phyloP scores from a whole-genome alignment of 495 filamentous ascomycete genomes.

The Penicilliopsis zonata region DNA sequence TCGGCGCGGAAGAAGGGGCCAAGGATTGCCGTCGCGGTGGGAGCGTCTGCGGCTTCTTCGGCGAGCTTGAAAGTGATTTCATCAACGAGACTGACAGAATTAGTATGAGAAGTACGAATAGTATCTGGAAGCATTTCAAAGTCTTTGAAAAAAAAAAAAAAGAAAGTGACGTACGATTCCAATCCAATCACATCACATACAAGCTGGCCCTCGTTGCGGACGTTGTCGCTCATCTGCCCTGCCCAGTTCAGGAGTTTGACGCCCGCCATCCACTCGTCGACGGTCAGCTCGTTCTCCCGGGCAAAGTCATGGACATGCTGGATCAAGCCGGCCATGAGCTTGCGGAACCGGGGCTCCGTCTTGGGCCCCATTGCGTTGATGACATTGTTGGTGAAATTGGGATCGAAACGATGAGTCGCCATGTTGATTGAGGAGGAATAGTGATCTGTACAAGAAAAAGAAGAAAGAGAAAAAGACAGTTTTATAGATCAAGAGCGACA shows the following conservation, averaged over 20 bases:
- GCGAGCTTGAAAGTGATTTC: conserved; percentile 63
- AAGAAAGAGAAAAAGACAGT: no score
- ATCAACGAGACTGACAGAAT: conserved; percentile 56
- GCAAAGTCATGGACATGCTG: conserved; percentile 35
- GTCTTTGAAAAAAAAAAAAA: neutral
- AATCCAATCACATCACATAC: conserved; percentile 63
- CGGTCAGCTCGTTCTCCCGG: conserved; percentile 36
- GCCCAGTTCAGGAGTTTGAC: conserved; percentile 54
- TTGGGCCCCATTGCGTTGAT: conserved; percentile 60
- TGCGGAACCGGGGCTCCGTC: conserved; percentile 40
- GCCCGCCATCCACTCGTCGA: conserved; percentile 35
- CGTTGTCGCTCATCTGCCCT: conserved; percentile 58
- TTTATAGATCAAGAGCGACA: no score
- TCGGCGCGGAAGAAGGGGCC: conserved; percentile 69
- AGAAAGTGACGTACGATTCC: conserved; percentile 37
- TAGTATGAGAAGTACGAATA: no score
- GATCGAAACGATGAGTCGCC: conserved; percentile 1
- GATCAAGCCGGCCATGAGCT: conserved; percentile 30
- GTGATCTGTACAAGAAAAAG: no score
- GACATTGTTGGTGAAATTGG: conserved; percentile 52
- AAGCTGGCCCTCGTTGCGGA: conserved; percentile 62
- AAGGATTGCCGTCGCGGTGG: conserved; percentile 61
- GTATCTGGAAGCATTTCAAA: neutral
- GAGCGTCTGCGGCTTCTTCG: conserved; percentile 31
- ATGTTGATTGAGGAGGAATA: neutral